These are phyloP conservation scores for Gossypium turneri DNA, from an alignment of 345 rosid species.

Conservation along the genomic window DNA sequence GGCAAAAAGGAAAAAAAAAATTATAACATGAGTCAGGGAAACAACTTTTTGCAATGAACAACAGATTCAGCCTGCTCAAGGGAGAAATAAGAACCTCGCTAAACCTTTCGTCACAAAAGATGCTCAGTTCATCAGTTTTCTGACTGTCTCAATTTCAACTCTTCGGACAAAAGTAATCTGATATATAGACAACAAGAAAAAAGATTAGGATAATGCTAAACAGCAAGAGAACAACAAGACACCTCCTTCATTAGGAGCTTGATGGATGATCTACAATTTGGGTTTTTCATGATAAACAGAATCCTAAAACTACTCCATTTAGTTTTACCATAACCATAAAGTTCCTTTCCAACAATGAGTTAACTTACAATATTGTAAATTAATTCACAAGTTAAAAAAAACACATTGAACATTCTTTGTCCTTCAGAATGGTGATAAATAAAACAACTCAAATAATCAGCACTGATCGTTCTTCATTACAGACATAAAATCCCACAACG, in stretches of 20 bases:
- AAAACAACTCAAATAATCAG: neutral
- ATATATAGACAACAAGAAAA: neutral
- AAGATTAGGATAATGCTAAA: neutral
- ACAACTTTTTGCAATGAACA: neutral
- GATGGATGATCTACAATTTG: neutral
- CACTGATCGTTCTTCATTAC: neutral
- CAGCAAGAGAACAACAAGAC: neutral
- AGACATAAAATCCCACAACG: neutral
- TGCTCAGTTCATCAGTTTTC: neutral
- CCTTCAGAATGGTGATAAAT: conserved; percentile 4
- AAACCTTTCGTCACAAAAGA: neutral
- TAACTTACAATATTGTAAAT: no score
- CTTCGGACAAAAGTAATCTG: neutral
- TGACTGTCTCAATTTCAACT: neutral
- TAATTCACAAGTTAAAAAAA: neutral
- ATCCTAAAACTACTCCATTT: neutral
- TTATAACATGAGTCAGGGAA: no score
- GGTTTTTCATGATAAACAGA: no score
- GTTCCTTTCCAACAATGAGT: neutral
- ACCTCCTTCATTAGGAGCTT: neutral
- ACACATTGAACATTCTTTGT: neutral
- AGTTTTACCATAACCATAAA: neutral
- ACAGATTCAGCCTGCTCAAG: neutral
- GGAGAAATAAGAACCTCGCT: conserved; percentile 4
- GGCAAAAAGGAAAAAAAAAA: neutral